Conservation (phyloP, 306 rosid species). For the Morella rubra region DNA sequence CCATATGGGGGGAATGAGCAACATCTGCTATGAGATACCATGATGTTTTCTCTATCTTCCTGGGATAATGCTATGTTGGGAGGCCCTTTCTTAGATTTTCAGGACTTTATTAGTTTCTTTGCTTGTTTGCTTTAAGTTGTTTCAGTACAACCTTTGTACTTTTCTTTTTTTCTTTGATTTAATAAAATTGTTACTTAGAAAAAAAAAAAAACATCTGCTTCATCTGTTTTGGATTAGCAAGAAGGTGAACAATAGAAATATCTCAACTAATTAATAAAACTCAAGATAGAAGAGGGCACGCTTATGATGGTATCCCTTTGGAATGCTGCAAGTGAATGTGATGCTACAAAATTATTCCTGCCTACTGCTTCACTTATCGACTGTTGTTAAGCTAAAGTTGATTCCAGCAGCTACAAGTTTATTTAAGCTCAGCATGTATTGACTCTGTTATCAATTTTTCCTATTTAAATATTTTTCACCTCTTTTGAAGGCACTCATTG, state of each 20-base stretch:
- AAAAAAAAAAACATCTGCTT: too few relatives aligned
- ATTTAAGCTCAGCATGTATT: constrained; percentile 15
- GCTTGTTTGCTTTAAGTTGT: too few relatives aligned
- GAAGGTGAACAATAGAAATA: neutral
- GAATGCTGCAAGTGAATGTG: neutral
- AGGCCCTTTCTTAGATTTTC: too few relatives aligned
- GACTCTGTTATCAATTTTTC: constrained; percentile 10
- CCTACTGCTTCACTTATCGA: neutral
- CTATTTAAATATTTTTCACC: constrained; percentile 26
- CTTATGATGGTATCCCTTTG: neutral
- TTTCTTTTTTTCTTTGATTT: too few relatives aligned
- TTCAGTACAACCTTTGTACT: too few relatives aligned
- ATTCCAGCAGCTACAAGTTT: constrained; percentile 15
- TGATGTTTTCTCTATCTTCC: too few relatives aligned
- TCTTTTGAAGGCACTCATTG: constrained; percentile 62
- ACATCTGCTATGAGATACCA: too few relatives aligned
- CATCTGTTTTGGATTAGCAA: neutral
- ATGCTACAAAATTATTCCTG: neutral
- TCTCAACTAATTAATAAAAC: neutral
- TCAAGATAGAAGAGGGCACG: neutral
- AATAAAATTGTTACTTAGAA: too few relatives aligned
- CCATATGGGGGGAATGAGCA: neutral
- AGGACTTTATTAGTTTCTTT: too few relatives aligned
- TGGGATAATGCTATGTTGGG: too few relatives aligned
- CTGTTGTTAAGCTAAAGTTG: constrained; percentile 2